A percentile compares a stretch with the other conserved stretches of the same genome.
Evolutionary conservation across 805 yeast genomes (phyloP).

Genomic region (Lipomyces oligophaga): DNA sequence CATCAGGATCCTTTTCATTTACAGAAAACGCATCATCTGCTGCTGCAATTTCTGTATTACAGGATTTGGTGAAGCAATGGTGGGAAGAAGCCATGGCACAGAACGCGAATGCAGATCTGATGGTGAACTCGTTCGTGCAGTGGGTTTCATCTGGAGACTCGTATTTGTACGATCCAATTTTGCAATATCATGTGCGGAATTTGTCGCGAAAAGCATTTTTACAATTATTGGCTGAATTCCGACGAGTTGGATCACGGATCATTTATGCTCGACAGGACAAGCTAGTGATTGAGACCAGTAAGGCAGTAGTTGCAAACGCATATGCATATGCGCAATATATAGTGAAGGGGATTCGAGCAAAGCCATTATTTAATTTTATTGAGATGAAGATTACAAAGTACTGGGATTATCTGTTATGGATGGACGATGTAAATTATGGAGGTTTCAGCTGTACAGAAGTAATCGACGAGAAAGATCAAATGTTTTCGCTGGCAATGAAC

Average conservation of each 20-base stretch:
- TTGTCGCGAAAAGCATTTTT: conserved; percentile 75
- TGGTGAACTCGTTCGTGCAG: conserved; percentile 72
- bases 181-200: conserved; percentile 85
- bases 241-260: conserved; percentile 70
- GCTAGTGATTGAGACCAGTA: conserved; percentile 66
- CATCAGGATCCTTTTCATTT: conserved; percentile 40
- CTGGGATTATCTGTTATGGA: conserved; percentile 95
- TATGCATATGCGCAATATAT: conserved; percentile 87
- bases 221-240: conserved; percentile 76
- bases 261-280: conserved; percentile 78
- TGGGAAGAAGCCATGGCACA: conserved; percentile 83
- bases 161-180: conserved; percentile 65
- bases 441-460: conserved; percentile 53
- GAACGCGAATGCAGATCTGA: conserved; percentile 69
- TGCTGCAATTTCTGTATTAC: conserved; percentile 64
- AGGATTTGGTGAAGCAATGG: conserved; percentile 78
- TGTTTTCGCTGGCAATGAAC: conserved; percentile 46
- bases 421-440: conserved; percentile 85
- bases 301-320: conserved; percentile 76
- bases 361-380: conserved; percentile 75
- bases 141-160: conserved; percentile 85
- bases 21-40: conserved; percentile 81
- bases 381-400: conserved; percentile 70
- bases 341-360: conserved; percentile 69
- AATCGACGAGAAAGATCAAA: conserved; percentile 28